phyloP scores from a whole-genome alignment of 257 asterid genomes.

The Marsdenia floribunda region DNA sequence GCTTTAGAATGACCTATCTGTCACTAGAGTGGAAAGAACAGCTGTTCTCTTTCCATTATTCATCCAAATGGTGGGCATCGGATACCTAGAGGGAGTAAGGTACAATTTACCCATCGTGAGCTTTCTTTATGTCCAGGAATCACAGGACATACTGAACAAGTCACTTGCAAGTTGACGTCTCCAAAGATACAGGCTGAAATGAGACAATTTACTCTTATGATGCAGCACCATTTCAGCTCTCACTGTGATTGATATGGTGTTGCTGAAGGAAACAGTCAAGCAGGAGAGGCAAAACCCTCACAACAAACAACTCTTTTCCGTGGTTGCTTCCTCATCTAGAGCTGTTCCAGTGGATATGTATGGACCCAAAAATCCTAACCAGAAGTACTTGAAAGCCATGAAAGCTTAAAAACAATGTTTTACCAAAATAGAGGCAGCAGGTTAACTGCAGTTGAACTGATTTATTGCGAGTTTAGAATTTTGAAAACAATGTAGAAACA shows the following conservation, averaged over 20 bases:
- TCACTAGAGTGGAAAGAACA: no score
- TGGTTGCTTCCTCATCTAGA: not conserved
- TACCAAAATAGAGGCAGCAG: not conserved
- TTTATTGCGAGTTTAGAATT: not conserved
- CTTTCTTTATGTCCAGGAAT: no score
- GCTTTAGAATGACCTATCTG: no score
- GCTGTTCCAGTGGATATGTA: not conserved
- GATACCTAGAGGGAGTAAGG: no score
- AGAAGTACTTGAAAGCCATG: not conserved
- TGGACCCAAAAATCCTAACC: not conserved
- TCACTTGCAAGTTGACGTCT: not conserved
- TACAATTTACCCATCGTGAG: no score
- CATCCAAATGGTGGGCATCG: not conserved
- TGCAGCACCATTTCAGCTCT: not conserved
- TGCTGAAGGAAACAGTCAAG: not conserved
- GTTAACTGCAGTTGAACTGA: not conserved
- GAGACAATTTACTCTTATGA: not conserved
- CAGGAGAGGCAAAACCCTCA: not conserved
- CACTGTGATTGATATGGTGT: not conserved
- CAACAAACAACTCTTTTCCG: not conserved
- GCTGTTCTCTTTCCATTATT: no score
- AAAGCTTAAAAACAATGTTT: not conserved
- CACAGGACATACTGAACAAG: no score
- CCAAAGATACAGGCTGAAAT: not conserved
- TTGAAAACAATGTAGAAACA: not conserved